These are phyloP conservation scores for Orbilia oligospora DNA, from an alignment of 2,329 filamentous ascomycete genomes.

Conservation along the genomic window DNA sequence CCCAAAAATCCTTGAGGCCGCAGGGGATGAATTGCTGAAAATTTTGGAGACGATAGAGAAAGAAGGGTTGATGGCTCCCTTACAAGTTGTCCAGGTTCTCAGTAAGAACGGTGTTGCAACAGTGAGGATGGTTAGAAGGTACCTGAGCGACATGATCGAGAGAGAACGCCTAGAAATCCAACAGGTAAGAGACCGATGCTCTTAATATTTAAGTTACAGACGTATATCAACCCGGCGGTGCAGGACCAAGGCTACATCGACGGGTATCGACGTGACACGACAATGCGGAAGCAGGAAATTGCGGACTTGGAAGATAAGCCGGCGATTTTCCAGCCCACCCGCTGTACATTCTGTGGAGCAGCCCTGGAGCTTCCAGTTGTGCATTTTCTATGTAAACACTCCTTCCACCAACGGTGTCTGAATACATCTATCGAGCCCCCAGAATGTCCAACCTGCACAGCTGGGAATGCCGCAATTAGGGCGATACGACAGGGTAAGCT, in stretches of 20 bases:
- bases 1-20: slow-evolving; percentile 83
- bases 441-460: slow-evolving; percentile 88
- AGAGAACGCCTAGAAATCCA: slow-evolving; percentile 89
- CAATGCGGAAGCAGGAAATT: slow-evolving; percentile 83
- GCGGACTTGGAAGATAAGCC: slow-evolving; percentile 83
- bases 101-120: slow-evolving; percentile 85
- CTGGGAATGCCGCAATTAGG: slow-evolving; percentile 87
- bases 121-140: slow-evolving; percentile 97
- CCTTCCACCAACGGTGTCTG: slow-evolving; percentile 92
- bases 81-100: slow-evolving; percentile 96
- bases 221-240: neutral
- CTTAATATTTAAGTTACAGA: neutral
- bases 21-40: slow-evolving; percentile 82
- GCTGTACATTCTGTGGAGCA: slow-evolving; percentile 85
- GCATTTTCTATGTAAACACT: slow-evolving; percentile 97
- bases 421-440: slow-evolving; percentile 76
- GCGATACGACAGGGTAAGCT: slow-evolving; percentile 77
- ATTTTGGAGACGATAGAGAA: slow-evolving; percentile 89
- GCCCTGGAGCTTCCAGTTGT: slow-evolving; percentile 88
- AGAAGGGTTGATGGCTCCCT: slow-evolving; percentile 91
- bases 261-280: slow-evolving; percentile 87
- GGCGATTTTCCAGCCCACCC: slow-evolving; percentile 88
- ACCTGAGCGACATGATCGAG: slow-evolving; percentile 88
- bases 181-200: slow-evolving; percentile 66
- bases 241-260: slow-evolving; percentile 70